These are phyloP conservation scores for Fraxinus floribunda DNA, from an alignment of 305 asterid genomes.

Conservation along the genomic window DNA sequence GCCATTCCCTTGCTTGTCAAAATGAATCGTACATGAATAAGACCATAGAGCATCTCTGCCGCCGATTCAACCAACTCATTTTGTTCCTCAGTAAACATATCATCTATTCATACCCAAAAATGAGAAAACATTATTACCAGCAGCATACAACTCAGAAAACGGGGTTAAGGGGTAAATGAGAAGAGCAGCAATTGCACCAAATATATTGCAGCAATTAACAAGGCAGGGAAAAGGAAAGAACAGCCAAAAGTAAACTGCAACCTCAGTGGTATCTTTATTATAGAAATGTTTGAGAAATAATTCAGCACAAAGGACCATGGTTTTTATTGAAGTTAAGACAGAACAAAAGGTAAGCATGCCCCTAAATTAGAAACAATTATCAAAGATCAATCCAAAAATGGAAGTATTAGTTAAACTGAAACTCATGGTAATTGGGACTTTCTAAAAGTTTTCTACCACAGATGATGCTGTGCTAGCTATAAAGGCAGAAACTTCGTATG, in stretches of 20 bases:
- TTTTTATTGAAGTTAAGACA: neutral
- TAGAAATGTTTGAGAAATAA: neutral
- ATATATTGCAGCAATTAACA: neutral
- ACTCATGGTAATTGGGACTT: neutral
- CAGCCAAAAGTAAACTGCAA: neutral
- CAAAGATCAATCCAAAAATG: neutral
- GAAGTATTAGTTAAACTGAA: neutral
- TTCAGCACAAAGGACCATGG: neutral
- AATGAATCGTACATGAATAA: conserved; percentile 82
- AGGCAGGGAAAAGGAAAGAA: neutral
- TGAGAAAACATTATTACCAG: conserved; percentile 21
- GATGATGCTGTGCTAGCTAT: neutral
- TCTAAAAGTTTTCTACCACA: neutral
- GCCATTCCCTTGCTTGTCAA: conserved; percentile 94
- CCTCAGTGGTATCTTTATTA: neutral
- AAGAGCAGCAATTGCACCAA: neutral
- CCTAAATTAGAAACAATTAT: neutral
- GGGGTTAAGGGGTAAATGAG: neutral
- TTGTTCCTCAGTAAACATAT: conserved; percentile 89
- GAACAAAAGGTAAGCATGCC: neutral
- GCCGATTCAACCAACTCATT: conserved; percentile 92
- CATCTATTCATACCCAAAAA: conserved; percentile 53
- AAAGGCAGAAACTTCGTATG: neutral
- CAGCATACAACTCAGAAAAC: conserved; percentile 17
- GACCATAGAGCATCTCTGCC: conserved; percentile 93